Base-by-base conservation (phyloP, 2,329 filamentous ascomycete species). In the Phoma sp. region DNA sequence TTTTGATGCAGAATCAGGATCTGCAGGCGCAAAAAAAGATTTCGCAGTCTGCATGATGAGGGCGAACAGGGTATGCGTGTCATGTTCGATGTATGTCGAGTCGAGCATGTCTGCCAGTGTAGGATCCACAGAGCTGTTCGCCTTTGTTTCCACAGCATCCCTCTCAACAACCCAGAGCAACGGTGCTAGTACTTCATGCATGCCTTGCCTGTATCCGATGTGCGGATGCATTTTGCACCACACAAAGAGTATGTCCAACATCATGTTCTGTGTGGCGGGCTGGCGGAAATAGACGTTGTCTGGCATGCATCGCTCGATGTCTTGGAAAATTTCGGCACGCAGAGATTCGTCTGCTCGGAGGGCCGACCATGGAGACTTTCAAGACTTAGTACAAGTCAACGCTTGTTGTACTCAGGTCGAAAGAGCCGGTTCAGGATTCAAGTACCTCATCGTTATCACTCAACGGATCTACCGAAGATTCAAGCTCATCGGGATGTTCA, bases 171-270 rank as follows among this genome's bases (percentile, higher is more conserved):
- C 89, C 82, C 91, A 91, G 6, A 97, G 79, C 33, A 99, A 86
- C 0, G 95, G 93, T 0, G 95, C 95, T 11, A 98, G 81, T 38
- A 99, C 80, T 76, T 99, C 95, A 72, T 99, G 95, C 93, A 99
- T 99, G 9, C 95, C 95, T 77, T 99, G 95, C n/a, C 95, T 86
- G 72, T 99, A 99, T 13, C 91, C 91, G 48, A 91, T 83, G 62
- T 89, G 86, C 1, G 91, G 91, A 68, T 98, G 91, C 47, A 96
- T 83, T 75, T 96, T 98, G 78, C 92, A 95, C 77, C 93, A 98
- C 61, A 99, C 84, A 75, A 98, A 99, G 30, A 99, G 80, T 29
- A 97, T 87, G 69, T 99, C 90, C 29, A 96, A 78, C 65, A 99
- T 87, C 75, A 91, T 89, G 37, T 81, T 82, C 73, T 98, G 95